Evolutionary conservation across 169 alveolate species (phyloP).

Genomic region (Gregarina niphandrodes): DNA sequence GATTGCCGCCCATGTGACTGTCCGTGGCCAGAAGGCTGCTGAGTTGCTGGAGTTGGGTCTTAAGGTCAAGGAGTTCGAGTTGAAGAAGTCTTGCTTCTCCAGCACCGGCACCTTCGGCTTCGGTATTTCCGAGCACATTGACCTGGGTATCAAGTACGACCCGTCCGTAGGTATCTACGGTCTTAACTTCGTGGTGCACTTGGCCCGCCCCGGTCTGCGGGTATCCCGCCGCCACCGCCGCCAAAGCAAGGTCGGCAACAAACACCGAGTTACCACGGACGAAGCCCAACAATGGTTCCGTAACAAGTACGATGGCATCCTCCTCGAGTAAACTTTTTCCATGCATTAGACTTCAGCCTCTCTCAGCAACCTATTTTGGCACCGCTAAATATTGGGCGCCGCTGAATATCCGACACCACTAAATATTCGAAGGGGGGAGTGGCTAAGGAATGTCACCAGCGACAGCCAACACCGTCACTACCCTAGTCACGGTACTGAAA

Average conservation of each 20-base stretch:
- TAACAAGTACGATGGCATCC: conserved; percentile 86
- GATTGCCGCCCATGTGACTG: conserved; percentile 91
- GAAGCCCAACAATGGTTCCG: conserved; percentile 90
- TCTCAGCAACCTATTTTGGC: too few relatives aligned
- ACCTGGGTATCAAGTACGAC: conserved; percentile 95
- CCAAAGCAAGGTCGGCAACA: conserved; percentile 63
- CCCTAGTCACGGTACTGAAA: too few relatives aligned
- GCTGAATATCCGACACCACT: too few relatives aligned
- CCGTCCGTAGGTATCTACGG: conserved; percentile 97
- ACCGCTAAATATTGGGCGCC: too few relatives aligned
- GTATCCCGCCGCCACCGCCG: conserved; percentile 74
- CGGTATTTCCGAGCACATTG: conserved; percentile 98
- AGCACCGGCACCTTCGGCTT: conserved; percentile 96
- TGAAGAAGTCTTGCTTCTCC: conserved; percentile 78
- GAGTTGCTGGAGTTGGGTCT: conserved; percentile 92
- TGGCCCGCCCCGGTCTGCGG: conserved; percentile 92
- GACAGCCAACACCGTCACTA: too few relatives aligned
- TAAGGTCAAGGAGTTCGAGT: conserved; percentile 96
- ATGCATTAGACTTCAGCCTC: too few relatives aligned
- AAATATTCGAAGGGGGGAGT: too few relatives aligned
- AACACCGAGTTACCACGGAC: conserved; percentile 81
- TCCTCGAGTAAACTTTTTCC: too few relatives aligned
- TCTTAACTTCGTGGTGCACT: conserved; percentile 95
- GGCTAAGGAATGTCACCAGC: too few relatives aligned
- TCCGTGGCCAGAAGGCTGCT: conserved; percentile 94